Conservation (phyloP, 2,329 filamentous ascomycete genomes). For the Thermomyces lanuginosus region DNA sequence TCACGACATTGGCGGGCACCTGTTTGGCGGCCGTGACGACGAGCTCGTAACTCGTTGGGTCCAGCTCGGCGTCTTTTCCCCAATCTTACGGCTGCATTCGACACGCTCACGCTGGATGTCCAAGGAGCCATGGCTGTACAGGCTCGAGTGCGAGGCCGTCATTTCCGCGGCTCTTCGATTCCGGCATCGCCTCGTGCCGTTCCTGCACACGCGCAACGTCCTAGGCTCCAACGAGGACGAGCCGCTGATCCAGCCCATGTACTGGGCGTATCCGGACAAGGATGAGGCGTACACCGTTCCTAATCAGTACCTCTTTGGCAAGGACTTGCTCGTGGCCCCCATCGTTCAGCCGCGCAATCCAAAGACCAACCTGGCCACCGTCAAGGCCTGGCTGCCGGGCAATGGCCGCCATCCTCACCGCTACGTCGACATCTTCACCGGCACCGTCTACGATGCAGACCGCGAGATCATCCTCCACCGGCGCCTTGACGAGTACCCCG, state of each 20-base stretch:
- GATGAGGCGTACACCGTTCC: constrained; percentile 40
- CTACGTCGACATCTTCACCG: constrained; percentile 43
- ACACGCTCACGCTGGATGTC: constrained; percentile 41
- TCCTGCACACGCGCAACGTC: constrained; percentile 43
- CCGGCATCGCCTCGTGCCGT: constrained; percentile 44
- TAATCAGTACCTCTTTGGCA: constrained; percentile 46
- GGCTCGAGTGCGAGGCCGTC: constrained; percentile 28
- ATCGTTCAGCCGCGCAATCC: constrained; percentile 37
- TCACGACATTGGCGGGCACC: constrained; percentile 52
- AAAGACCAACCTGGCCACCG: constrained; percentile 32
- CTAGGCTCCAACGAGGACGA: constrained; percentile 29
- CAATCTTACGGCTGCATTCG: constrained; percentile 45
- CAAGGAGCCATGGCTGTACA: constrained; percentile 47
- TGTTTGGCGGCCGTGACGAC: constrained; percentile 39
- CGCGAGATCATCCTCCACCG: constrained; percentile 38
- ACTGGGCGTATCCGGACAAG: constrained; percentile 40
- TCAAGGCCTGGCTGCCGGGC: constrained; percentile 42
- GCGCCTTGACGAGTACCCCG: constrained; percentile 33
- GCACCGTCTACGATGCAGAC: constrained; percentile 41
- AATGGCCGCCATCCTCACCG: constrained; percentile 13
- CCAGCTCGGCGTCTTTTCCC: constrained; percentile 45
- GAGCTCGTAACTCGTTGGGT: constrained; percentile 46
- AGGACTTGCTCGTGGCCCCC: constrained; percentile 39
- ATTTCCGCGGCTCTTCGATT: constrained; percentile 37
- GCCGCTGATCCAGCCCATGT: constrained; percentile 45